Base-by-base conservation (phyloP, 2,329 filamentous ascomycete species). In the Cercospora sp. region DNA sequence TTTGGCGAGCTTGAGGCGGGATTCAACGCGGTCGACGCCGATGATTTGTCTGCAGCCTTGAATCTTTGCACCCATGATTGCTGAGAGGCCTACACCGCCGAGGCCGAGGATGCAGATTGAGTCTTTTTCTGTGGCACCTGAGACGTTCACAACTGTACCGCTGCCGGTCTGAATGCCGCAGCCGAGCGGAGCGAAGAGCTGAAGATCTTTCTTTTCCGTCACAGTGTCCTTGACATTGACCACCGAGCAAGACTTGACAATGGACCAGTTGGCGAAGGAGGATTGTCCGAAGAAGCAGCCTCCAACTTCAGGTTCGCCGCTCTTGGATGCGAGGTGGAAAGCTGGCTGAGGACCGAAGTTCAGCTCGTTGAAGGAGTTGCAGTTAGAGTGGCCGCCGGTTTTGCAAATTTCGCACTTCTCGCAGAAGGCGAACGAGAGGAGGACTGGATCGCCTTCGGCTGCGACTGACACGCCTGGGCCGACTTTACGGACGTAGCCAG, bases 201-300 rank as follows among this genome's bases (percentile, higher is more conserved):
- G 79, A 18, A 84, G 73, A 60, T 82, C 78, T 63, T 80, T 73
- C 66, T 81, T 79, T 51, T 76, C 71, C 23, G 75, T 73, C 12
- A 83, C 68, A 40, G 81, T 70, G 4, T 71, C 73, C 6, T 77
- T 76, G 3, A 81, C 82, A 65, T 84, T 85, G 26, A 84, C 76
- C 12, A 82, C 76, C 3, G 76, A 79, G 26, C 73, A 79, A 53
- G 80, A 77, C 60, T 77, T 77, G 0, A 82, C 82, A 18, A 83
- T 73, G 5, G 78, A 80, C 53, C 78, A 73, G 66, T 70, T 76
- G 1, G 82, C 78, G 68, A 83, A 84, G 58, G 82, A 83, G 1
- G 79, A 81, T 66, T 84, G 82, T 1, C 83, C 83, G 73, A 85
- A 85, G 75, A 86, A 87, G 8, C 70, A 72, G 3, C 81, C 81